phyloP scores from a whole-genome alignment of 2,329 filamentous ascomycete species.

The Dendryphion nanum region DNA sequence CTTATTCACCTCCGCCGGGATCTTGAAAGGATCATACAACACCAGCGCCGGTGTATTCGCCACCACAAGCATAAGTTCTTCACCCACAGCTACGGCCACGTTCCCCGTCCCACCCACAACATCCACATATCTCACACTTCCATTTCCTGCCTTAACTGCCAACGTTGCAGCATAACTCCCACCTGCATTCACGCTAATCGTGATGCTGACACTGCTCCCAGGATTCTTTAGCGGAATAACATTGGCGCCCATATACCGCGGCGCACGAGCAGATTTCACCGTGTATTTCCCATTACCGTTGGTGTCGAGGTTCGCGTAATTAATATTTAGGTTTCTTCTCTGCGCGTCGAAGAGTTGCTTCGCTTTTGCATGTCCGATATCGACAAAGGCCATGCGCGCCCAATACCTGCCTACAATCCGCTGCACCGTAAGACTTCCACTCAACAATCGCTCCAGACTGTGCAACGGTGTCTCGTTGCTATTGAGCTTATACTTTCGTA shows the following conservation, averaged over 20 bases:
- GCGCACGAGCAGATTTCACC: conserved; percentile 44
- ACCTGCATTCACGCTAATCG: conserved; percentile 37
- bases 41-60: conserved; percentile 50
- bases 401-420: conserved; percentile 51
- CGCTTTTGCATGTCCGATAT: conserved; percentile 48
- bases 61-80: conserved; percentile 48
- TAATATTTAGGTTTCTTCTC: conserved; percentile 33
- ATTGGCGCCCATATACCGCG: conserved; percentile 52
- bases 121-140: conserved; percentile 40
- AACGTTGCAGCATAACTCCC: conserved; percentile 25
- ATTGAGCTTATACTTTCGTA: conserved; percentile 43
- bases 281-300: conserved; percentile 39
- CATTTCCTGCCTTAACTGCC: conserved; percentile 35
- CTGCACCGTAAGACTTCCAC: conserved; percentile 30
- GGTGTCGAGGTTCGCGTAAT: conserved; percentile 45
- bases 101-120: conserved; percentile 25
- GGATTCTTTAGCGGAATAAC: conserved; percentile 47
- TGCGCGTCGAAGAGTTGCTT: conserved; percentile 40
- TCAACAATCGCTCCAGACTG: conserved; percentile 42
- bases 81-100: conserved; percentile 16
- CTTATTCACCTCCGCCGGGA: conserved; percentile 13
- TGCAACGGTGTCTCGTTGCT: conserved; percentile 54
- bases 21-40: conserved; percentile 40
- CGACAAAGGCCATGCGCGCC: conserved; percentile 55
- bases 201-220: conserved; percentile 25